These are phyloP conservation scores for Globisporangium solare DNA, from an alignment of 352 stramenopile genomes.

Conservation along the genomic window DNA sequence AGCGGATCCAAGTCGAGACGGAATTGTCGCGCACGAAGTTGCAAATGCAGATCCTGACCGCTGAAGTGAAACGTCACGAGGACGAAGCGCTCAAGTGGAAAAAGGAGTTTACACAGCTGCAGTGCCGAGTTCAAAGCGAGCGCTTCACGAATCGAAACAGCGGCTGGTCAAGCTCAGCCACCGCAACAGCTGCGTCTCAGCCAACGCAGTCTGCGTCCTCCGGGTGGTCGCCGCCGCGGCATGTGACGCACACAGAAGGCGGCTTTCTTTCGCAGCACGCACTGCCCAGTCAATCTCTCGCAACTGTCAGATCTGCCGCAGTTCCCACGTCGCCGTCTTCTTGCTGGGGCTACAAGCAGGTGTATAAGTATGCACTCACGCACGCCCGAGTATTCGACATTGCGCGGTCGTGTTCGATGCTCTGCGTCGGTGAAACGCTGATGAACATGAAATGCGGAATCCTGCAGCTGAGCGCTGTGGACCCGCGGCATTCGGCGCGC, in stretches of 20 bases:
- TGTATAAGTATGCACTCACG: conserved; percentile 31
- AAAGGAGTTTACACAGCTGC: conserved; percentile 20
- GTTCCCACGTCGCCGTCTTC: not conserved
- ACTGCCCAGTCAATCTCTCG: no score
- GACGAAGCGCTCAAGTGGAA: conserved; percentile 29
- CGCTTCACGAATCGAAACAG: conserved; percentile 7
- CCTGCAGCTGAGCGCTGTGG: conserved; percentile 35
- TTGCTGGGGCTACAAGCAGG: conserved; percentile 30
- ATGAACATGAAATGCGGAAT: conserved; percentile 27
- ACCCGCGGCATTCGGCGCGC: conserved; percentile 23
- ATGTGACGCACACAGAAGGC: no score
- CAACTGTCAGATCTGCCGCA: not conserved
- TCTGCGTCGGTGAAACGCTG: conserved; percentile 52
- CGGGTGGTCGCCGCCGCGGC: no score
- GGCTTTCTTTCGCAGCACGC: no score
- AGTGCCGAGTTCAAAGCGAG: conserved; percentile 19
- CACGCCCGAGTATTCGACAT: conserved; percentile 57
- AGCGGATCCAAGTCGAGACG: conserved; percentile 35
- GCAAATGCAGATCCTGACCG: conserved; percentile 26
- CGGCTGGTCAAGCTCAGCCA: no score
- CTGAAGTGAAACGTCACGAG: conserved; percentile 18
- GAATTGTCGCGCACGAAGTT: conserved; percentile 37
- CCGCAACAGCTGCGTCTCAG: not conserved
- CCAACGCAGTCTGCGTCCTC: no score
- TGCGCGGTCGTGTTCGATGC: conserved; percentile 29